These are phyloP conservation scores for Aquilaria yunnanensis DNA, from an alignment of 345 rosid genomes.

Conservation along the genomic window DNA sequence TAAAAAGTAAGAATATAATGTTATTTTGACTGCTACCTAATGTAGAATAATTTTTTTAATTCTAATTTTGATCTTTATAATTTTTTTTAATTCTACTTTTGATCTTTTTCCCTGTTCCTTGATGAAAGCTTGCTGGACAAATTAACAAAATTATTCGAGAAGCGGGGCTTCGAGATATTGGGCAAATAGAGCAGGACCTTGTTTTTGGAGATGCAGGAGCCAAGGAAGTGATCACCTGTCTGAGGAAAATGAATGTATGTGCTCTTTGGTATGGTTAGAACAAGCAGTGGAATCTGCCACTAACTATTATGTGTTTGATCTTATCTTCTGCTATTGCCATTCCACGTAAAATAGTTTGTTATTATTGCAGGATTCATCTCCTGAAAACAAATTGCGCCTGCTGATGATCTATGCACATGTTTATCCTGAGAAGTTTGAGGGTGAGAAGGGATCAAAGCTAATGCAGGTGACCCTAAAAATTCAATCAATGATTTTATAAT, in stretches of 20 bases:
- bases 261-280: slow-evolving; percentile 1
- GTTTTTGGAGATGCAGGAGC: slow-evolving; percentile 97
- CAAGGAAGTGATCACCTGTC: slow-evolving; percentile 73
- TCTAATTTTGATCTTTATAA: slow-evolving; percentile 5
- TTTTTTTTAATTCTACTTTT: slow-evolving; percentile 1
- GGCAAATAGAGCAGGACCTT: slow-evolving; percentile 97
- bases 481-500: not conserved
- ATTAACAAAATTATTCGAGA: slow-evolving; percentile 67
- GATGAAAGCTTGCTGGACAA: slow-evolving; percentile 75
- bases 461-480: slow-evolving; percentile 66
- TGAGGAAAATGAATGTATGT: slow-evolving; percentile 68
- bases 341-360: not conserved
- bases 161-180: slow-evolving; percentile 68
- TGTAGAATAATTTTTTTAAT: not conserved
- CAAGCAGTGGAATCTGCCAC: not conserved
- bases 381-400: slow-evolving; percentile 81
- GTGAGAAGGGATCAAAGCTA: slow-evolving; percentile 77
- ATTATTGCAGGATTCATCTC: slow-evolving; percentile 51
- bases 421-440: slow-evolving; percentile 93
- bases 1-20: too few species aligned
- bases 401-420: slow-evolving; percentile 82
- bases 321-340: not conserved
- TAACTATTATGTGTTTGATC: not conserved
- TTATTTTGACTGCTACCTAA: too few species aligned
- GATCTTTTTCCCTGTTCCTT: slow-evolving; percentile 11